Conservation (phyloP, 495 filamentous ascomycete species). For the Penicillium flavigenum region DNA sequence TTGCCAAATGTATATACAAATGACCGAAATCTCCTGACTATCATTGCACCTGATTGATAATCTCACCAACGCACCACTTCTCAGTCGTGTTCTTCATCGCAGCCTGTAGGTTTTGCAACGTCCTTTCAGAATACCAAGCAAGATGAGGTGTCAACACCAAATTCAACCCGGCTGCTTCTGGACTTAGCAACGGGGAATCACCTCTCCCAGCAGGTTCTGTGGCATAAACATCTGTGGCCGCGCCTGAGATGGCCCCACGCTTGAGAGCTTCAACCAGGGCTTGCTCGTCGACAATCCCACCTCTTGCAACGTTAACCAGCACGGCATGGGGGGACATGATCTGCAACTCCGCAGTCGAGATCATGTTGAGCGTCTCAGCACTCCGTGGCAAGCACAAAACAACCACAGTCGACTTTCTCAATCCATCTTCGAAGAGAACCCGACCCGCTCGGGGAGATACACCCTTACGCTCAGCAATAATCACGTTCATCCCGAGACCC, state of each 20-base stretch:
- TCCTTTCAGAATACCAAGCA: slow-evolving; percentile 42
- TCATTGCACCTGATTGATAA: slow-evolving; percentile 14
- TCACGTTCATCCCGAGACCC: slow-evolving; percentile 52
- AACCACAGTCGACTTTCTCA: slow-evolving; percentile 45
- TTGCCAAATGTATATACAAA: background rate
- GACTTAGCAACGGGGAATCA: slow-evolving; percentile 21
- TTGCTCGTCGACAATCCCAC: slow-evolving; percentile 57
- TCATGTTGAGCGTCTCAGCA: slow-evolving; percentile 43
- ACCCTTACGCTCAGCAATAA: slow-evolving; percentile 51
- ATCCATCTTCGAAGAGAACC: slow-evolving; percentile 42
- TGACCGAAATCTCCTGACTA: background rate
- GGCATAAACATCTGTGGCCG: slow-evolving; percentile 54
- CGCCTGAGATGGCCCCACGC: slow-evolving; percentile 47
- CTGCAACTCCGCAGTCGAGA: slow-evolving; percentile 48
- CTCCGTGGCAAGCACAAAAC: slow-evolving; percentile 47
- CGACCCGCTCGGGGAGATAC: slow-evolving; percentile 32
- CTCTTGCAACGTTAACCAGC: slow-evolving; percentile 56
- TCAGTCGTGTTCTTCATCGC: slow-evolving; percentile 29
- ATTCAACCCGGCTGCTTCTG: slow-evolving; percentile 31
- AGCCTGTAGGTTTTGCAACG: slow-evolving; percentile 34
- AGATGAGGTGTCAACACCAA: slow-evolving; percentile 40
- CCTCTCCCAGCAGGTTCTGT: slow-evolving; percentile 48
- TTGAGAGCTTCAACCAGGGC: slow-evolving; percentile 48
- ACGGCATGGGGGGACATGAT: slow-evolving; percentile 49
- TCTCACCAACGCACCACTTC: slow-evolving; percentile 17